Conservation (phyloP, 2,329 filamentous ascomycete species). For the Teratosphaeria gauchensis region DNA sequence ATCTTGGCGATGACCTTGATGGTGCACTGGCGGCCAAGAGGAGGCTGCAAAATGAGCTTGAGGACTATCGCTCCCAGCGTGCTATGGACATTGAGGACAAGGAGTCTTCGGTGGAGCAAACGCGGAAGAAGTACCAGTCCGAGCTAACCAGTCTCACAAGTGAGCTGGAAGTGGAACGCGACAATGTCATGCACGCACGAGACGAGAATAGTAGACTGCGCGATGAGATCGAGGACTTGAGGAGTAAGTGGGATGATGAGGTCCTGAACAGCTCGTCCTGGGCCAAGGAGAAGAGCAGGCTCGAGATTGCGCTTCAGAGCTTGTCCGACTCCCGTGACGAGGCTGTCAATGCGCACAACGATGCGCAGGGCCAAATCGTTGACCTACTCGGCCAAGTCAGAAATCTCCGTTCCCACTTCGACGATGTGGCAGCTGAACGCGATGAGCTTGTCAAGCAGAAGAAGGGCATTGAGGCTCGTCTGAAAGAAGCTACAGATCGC, state of each 20-base stretch:
- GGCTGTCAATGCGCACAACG: conserved; percentile 84
- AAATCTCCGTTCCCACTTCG: conserved; percentile 68
- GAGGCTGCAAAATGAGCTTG: conserved; percentile 89
- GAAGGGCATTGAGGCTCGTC: conserved; percentile 71
- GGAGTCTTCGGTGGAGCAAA: conserved; percentile 91
- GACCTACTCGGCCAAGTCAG: conserved; percentile 83
- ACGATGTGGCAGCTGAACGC: conserved; percentile 76
- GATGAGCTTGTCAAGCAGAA: conserved; percentile 83
- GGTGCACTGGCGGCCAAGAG: conserved; percentile 82
- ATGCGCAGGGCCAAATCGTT: conserved; percentile 88
- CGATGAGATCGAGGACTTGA: conserved; percentile 91
- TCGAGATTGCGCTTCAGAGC: conserved; percentile 83
- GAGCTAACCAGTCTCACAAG: conserved; percentile 84
- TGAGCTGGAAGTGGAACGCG: conserved; percentile 86
- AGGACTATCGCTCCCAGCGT: conserved; percentile 90
- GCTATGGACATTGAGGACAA: conserved; percentile 97
- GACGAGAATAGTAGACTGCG: conserved; percentile 78
- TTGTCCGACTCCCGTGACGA: conserved; percentile 88
- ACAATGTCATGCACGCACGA: conserved; percentile 75
- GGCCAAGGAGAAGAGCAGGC: conserved; percentile 91
- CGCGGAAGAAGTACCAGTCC: conserved; percentile 90
- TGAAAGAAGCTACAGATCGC: conserved; percentile 78
- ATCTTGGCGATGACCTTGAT: conserved; percentile 81
- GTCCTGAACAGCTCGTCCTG: conserved; percentile 95
- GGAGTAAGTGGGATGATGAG: conserved; percentile 96